A percentile compares a stretch with the other conserved stretches of the same genome.
These are phyloP conservation scores for Setomelanomma holmii DNA, from an alignment of 2,329 filamentous ascomycete species.

Conservation along the genomic window DNA sequence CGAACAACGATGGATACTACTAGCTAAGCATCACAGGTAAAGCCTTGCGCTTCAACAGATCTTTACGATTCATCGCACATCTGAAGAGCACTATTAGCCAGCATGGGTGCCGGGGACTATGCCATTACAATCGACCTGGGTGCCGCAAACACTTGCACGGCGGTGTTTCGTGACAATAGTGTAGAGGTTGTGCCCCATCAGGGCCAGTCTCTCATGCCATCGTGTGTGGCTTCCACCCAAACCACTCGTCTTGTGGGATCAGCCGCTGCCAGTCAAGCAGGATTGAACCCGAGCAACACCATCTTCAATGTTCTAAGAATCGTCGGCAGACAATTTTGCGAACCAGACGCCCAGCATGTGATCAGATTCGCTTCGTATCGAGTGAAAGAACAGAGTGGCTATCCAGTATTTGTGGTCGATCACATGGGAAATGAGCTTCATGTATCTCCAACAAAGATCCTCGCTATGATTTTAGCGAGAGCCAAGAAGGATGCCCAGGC, in stretches of 20 bases:
- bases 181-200: constrained; percentile 35
- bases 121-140: constrained; percentile 36
- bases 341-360: constrained; percentile 77
- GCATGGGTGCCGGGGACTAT: too few relatives aligned
- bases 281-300: constrained; percentile 50
- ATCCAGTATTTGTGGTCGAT: constrained; percentile 78
- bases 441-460: constrained; percentile 78
- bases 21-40: too few relatives aligned
- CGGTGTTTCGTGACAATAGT: constrained; percentile 25
- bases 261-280: constrained; percentile 57
- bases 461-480: constrained; percentile 78
- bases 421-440: constrained; percentile 67
- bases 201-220: constrained; percentile 47
- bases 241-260: constrained; percentile 93
- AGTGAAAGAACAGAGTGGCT: constrained; percentile 80
- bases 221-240: constrained; percentile 91
- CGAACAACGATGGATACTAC: too few relatives aligned
- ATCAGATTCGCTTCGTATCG: constrained; percentile 96
- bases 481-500: constrained; percentile 78
- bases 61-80: too few relatives aligned
- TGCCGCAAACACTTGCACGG: constrained; percentile 32
- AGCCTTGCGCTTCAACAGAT: too few relatives aligned
- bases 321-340: constrained; percentile 53
- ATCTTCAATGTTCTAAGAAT: constrained; percentile 47
- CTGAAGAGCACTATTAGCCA: too few relatives aligned